These are phyloP conservation scores for Trichoderma gamsii DNA, from an alignment of 495 filamentous ascomycete genomes.

Conservation along the genomic window DNA sequence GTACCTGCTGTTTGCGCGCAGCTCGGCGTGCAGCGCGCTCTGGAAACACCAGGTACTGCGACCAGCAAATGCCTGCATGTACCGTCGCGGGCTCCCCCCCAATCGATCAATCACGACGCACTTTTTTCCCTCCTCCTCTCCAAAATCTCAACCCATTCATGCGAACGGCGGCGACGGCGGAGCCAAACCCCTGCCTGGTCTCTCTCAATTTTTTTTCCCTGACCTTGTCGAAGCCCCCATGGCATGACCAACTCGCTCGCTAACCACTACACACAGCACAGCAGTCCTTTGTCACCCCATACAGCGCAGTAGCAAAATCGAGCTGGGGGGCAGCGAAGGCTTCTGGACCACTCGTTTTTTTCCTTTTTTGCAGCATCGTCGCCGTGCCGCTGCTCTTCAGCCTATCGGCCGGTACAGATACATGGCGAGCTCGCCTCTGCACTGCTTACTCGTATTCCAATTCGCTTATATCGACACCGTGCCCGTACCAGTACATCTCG, in stretches of 20 bases:
- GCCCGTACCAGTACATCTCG: not conserved
- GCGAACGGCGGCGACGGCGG: constrained; percentile 12
- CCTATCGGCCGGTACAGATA: not conserved
- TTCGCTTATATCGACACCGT: not conserved
- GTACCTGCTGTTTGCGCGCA: no score
- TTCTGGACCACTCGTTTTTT: not conserved
- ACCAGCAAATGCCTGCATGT: not conserved
- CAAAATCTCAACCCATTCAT: not conserved
- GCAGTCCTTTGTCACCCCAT: not conserved
- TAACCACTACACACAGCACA: not conserved
- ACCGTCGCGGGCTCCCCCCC: not conserved
- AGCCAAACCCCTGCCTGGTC: constrained; percentile 9
- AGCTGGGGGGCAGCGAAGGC: not conserved
- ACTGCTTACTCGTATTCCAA: not conserved
- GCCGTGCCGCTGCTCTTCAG: no score
- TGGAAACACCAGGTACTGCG: no score
- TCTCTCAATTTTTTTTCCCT: not conserved
- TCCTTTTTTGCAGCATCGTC: not conserved
- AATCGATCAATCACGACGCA: not conserved
- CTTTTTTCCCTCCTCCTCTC: not conserved
- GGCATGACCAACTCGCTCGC: constrained; percentile 1
- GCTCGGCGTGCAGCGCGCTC: no score
- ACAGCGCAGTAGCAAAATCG: not conserved
- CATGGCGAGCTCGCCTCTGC: not conserved
- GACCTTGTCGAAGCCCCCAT: constrained; percentile 3